Conservation (phyloP, 2,329 filamentous ascomycete genomes). For the Aureobasidium lini region DNA sequence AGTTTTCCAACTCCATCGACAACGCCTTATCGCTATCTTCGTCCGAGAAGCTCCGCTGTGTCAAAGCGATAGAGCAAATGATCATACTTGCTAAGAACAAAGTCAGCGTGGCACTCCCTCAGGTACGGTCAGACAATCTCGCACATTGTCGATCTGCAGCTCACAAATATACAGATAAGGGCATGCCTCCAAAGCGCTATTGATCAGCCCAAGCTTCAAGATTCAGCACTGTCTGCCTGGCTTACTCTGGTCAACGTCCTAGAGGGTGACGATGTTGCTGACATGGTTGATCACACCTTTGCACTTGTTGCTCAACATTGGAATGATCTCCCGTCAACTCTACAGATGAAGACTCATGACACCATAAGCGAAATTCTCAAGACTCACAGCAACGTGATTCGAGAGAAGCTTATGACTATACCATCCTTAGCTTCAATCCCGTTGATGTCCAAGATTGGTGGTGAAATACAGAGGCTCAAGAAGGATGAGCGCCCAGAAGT, state of each 20-base stretch:
- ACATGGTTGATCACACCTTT: constrained; percentile 80
- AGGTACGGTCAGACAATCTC: constrained; percentile 47
- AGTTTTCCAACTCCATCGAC: constrained; percentile 72
- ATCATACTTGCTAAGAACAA: constrained; percentile 66
- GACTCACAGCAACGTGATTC: constrained; percentile 54
- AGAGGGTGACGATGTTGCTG: constrained; percentile 69
- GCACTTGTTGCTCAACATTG: constrained; percentile 81
- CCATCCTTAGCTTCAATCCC: constrained; percentile 69
- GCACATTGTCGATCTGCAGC: constrained; percentile 5
- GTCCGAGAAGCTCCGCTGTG: constrained; percentile 64
- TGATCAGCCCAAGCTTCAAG: constrained; percentile 63
- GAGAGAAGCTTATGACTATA: constrained; percentile 63
- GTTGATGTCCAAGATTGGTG: constrained; percentile 60
- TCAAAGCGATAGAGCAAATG: constrained; percentile 83
- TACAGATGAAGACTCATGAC: constrained; percentile 52
- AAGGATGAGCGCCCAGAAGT: constrained; percentile 57
- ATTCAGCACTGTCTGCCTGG: constrained; percentile 79
- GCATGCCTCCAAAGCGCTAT: constrained; percentile 87
- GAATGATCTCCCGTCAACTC: constrained; percentile 55
- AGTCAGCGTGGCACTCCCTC: constrained; percentile 73
- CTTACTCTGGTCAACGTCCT: constrained; percentile 66
- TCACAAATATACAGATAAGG: constrained; percentile 56
- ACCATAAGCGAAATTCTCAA: constrained; percentile 60
- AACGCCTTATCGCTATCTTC: constrained; percentile 34
- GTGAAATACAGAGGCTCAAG: constrained; percentile 58